phyloP scores from a whole-genome alignment of 2,329 filamentous ascomycete genomes.

The Trichoderma pleuroti region DNA sequence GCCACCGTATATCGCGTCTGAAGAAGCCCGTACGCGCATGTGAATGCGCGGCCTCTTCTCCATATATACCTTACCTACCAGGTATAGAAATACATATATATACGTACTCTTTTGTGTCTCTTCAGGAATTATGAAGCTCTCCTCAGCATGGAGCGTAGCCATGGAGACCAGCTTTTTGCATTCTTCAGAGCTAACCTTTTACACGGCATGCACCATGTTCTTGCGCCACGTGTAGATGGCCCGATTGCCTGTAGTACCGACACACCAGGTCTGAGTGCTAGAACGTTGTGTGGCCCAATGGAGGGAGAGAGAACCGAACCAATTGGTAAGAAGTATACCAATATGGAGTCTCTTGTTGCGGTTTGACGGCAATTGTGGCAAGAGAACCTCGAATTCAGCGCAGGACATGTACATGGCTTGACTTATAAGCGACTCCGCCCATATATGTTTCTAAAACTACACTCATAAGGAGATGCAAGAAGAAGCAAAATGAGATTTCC shows the following conservation, averaged over 20 bases:
- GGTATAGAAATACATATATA: too few relatives aligned
- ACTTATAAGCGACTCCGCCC: background rate
- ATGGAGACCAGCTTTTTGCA: background rate
- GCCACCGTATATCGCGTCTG: background rate
- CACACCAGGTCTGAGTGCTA: background rate
- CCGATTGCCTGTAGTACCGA: background rate
- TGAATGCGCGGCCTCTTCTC: background rate
- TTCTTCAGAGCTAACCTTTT: background rate
- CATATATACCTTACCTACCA: too few relatives aligned
- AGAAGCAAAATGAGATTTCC: background rate
- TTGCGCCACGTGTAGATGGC: slow-evolving; percentile 14
- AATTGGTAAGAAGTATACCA: background rate
- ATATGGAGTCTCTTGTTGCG: background rate
- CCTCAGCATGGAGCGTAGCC: background rate
- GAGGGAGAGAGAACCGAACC: background rate
- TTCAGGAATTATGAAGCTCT: background rate
- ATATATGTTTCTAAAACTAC: background rate
- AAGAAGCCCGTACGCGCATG: background rate
- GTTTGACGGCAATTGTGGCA: background rate
- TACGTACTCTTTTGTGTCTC: background rate
- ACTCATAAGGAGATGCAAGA: background rate
- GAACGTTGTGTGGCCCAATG: background rate
- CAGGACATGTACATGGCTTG: background rate
- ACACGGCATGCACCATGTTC: slow-evolving; percentile 3
- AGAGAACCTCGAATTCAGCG: background rate